Conservation (phyloP, 345 rosid species). For the Eucalyptus albens region DNA sequence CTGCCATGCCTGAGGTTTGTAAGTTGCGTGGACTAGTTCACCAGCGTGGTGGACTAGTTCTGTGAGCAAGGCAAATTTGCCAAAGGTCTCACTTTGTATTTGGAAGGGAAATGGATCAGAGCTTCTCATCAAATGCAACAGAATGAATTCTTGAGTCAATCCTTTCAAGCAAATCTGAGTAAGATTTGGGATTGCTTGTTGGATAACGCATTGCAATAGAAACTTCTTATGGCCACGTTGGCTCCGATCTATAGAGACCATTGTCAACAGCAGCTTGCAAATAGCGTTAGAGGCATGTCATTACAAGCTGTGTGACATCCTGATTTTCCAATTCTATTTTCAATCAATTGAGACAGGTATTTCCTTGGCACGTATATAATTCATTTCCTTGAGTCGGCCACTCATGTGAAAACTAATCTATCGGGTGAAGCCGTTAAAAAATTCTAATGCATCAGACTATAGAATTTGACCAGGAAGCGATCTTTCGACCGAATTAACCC, state of each 20-base stretch:
- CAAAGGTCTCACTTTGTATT: not conserved
- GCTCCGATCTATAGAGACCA: not conserved
- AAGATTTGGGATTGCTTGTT: not conserved
- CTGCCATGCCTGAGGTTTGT: not conserved
- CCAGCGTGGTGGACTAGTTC: not conserved
- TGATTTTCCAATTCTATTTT: too few relatives aligned
- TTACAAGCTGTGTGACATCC: not conserved
- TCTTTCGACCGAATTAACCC: too few relatives aligned
- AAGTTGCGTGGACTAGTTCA: not conserved
- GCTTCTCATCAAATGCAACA: not conserved
- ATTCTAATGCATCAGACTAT: too few relatives aligned
- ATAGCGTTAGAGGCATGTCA: not conserved
- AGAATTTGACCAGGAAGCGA: too few relatives aligned
- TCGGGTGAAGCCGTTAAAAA: too few relatives aligned
- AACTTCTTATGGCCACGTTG: not conserved
- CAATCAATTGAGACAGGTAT: too few relatives aligned
- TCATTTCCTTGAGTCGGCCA: too few relatives aligned
- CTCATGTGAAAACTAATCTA: too few relatives aligned
- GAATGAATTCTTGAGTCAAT: not conserved
- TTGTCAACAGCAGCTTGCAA: not conserved
- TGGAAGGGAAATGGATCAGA: not conserved
- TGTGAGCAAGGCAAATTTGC: not conserved
- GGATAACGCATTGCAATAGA: not conserved
- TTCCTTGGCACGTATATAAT: too few relatives aligned
- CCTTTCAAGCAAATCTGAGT: not conserved